Evolutionary conservation across 345 rosid species (phyloP).

Genomic region (Hypericum perforatum): DNA sequence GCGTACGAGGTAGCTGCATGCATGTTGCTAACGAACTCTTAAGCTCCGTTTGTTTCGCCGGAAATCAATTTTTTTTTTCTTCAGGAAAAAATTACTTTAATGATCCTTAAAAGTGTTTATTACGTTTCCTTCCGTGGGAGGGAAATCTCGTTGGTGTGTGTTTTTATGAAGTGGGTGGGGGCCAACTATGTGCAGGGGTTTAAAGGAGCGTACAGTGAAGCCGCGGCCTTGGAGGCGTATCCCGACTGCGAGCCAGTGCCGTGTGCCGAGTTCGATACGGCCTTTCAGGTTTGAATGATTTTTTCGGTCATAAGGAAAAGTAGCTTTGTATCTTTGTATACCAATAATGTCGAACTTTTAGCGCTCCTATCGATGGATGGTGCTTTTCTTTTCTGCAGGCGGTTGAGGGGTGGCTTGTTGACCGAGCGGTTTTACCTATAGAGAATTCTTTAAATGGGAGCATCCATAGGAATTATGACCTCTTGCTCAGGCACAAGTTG

Average conservation of each 20-base stretch:
- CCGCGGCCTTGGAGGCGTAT: slow-evolving; percentile 65
- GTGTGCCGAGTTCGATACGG: slow-evolving; percentile 68
- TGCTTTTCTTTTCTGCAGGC: neutral
- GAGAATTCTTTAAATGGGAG: slow-evolving; percentile 98
- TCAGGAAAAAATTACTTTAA: too few species aligned
- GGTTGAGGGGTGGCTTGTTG: neutral
- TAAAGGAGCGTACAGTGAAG: slow-evolving; percentile 8
- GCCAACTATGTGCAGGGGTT: neutral
- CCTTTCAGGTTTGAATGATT: slow-evolving; percentile 14
- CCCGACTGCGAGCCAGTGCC: neutral
- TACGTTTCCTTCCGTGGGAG: too few species aligned
- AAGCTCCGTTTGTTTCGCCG: too few species aligned
- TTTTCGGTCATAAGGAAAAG: neutral
- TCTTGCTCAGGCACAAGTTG: slow-evolving; percentile 77
- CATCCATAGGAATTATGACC: slow-evolving; percentile 94
- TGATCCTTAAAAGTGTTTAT: too few species aligned
- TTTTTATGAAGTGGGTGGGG: neutral
- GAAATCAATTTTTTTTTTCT: too few species aligned
- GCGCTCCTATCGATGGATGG: neutral
- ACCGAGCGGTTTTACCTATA: slow-evolving; percentile 82
- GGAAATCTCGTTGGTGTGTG: too few species aligned
- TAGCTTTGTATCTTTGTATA: neutral
- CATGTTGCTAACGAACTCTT: too few species aligned
- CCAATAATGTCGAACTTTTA: neutral
- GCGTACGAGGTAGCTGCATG: slow-evolving; percentile 69